A percentile compares a stretch with the other conserved stretches of the same genome.
These are phyloP conservation scores for Colletotrichum sp. DNA, from an alignment of 2,329 filamentous ascomycete species.

Conservation along the genomic window DNA sequence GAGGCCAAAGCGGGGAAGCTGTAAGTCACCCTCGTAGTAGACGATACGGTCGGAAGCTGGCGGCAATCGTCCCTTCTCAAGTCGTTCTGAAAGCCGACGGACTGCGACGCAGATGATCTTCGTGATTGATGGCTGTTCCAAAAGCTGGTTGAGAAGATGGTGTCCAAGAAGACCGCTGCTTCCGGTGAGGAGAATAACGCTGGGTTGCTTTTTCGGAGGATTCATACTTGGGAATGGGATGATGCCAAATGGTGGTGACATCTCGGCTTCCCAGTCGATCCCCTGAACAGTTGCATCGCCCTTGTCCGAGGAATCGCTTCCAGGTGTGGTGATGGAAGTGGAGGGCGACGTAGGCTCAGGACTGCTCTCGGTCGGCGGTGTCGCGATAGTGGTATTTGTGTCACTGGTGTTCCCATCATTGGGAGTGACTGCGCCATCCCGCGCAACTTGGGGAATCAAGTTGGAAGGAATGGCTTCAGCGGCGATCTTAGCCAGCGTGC, in stretches of 20 bases:
- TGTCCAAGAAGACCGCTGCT: not conserved
- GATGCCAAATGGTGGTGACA: not conserved
- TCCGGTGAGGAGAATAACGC: not conserved
- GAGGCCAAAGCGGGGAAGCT: conserved; percentile 40
- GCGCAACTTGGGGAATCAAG: not conserved
- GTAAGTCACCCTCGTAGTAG: conserved; percentile 39
- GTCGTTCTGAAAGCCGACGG: not conserved
- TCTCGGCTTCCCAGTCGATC: conserved; percentile 22
- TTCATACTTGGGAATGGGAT: not conserved
- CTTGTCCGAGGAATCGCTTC: not conserved
- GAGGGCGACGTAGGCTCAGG: not conserved
- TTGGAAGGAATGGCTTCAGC: not conserved
- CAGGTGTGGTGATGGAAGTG: not conserved
- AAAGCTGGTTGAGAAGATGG: not conserved
- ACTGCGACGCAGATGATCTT: not conserved
- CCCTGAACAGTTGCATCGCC: not conserved
- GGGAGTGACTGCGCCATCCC: not conserved
- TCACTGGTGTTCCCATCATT: not conserved
- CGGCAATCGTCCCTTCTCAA: not conserved
- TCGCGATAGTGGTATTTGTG: conserved; percentile 24
- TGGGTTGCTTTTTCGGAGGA: not conserved
- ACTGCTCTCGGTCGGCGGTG: not conserved
- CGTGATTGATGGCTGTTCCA: not conserved
- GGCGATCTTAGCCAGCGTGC: not conserved
- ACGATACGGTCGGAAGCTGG: not conserved